These are phyloP conservation scores for Ilex paraguariensis DNA, from an alignment of 305 asterid genomes.

Conservation along the genomic window DNA sequence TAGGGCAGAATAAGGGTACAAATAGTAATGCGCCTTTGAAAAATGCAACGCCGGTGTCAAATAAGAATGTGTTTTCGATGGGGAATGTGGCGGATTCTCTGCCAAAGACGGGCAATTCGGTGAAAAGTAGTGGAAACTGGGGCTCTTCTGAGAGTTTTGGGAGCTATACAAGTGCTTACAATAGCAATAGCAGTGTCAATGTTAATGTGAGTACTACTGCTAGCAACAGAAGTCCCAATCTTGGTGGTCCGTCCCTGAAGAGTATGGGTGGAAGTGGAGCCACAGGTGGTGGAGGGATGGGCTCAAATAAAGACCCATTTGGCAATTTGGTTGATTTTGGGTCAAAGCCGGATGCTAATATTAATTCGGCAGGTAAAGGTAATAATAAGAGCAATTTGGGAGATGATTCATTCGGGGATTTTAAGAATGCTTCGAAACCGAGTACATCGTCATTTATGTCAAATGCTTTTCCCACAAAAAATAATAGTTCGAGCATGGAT, in stretches of 20 bases:
- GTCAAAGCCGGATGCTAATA: conserved; percentile 37
- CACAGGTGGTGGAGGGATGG: conserved; percentile 37
- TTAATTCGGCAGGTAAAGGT: conserved; percentile 15
- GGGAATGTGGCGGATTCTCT: conserved; percentile 64
- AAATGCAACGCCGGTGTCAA: conserved; percentile 36
- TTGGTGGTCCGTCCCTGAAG: conserved; percentile 54
- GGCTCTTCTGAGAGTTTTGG: conserved; percentile 33
- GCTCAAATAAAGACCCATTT: conserved; percentile 58
- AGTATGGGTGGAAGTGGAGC: conserved; percentile 48
- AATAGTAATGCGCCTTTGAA: conserved; percentile 60
- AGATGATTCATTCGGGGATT: conserved; percentile 48
- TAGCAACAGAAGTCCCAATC: conserved; percentile 29
- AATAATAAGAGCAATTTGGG: conserved; percentile 6
- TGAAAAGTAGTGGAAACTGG: conserved; percentile 28
- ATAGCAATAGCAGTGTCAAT: conserved; percentile 34
- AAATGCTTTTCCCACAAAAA: conserved; percentile 26
- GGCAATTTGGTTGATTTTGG: conserved; percentile 70
- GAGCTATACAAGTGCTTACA: conserved; percentile 30
- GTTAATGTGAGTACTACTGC: conserved; percentile 24
- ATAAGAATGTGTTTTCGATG: conserved; percentile 48
- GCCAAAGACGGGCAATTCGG: conserved; percentile 46
- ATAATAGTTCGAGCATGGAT: conserved; percentile 16
- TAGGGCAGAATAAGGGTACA: conserved; percentile 54
- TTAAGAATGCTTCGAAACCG: conserved; percentile 49
- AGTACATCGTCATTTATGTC: conserved; percentile 35